Conservation (phyloP, 2,329 filamentous ascomycete species). For the Pezicula neosporulosa region DNA sequence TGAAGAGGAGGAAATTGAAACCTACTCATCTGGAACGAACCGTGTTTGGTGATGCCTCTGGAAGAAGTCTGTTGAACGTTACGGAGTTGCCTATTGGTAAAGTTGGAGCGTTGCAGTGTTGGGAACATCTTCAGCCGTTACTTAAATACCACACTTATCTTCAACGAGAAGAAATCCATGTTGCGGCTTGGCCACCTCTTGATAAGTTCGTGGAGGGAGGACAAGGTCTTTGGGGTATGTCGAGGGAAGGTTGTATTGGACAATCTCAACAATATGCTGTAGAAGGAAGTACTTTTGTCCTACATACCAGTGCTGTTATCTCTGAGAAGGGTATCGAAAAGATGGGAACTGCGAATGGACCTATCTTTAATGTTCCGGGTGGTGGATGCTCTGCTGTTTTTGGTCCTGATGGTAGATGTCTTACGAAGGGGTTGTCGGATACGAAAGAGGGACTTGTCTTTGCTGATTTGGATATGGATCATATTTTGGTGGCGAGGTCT, state of each 20-base stretch:
- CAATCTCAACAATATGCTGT: slow-evolving; percentile 51
- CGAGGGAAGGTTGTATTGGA: slow-evolving; percentile 39
- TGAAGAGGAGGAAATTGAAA: slow-evolving; percentile 52
- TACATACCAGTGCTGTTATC: slow-evolving; percentile 51
- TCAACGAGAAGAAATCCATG: slow-evolving; percentile 45
- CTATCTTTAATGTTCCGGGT: slow-evolving; percentile 42
- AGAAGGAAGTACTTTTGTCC: slow-evolving; percentile 50
- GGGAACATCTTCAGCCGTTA: slow-evolving; percentile 45
- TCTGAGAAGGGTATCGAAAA: slow-evolving; percentile 46
- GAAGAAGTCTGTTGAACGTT: slow-evolving; percentile 38
- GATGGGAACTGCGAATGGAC: slow-evolving; percentile 25
- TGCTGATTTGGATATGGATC: slow-evolving; percentile 25
- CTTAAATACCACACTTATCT: slow-evolving; percentile 44
- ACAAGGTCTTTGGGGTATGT: slow-evolving; percentile 18
- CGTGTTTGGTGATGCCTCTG: slow-evolving; percentile 50
- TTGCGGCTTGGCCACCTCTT: slow-evolving; percentile 47
- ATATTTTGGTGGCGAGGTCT: slow-evolving; percentile 4
- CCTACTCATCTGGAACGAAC: slow-evolving; percentile 51
- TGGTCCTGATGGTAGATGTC: slow-evolving; percentile 44
- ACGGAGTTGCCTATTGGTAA: not conserved
- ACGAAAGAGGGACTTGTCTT: slow-evolving; percentile 49
- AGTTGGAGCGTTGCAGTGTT: slow-evolving; percentile 1
- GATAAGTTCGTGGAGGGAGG: slow-evolving; percentile 2
- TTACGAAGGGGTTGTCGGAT: slow-evolving; percentile 41
- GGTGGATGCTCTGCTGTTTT: slow-evolving; percentile 50